Evolutionary conservation across 106 monocot genomes (phyloP).

Genomic region (Allium sativum): DNA sequence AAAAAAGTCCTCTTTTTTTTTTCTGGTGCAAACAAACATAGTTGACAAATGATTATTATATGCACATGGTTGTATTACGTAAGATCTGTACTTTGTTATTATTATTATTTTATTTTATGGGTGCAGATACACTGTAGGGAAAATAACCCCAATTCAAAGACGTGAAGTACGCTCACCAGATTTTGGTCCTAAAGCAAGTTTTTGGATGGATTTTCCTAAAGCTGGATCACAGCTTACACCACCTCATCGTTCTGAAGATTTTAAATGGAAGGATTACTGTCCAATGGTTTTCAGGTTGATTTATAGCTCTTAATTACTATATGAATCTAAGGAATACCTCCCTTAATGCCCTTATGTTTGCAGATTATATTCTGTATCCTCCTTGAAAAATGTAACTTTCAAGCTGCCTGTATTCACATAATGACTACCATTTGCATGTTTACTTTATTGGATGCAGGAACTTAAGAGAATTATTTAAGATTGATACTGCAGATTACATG

Average conservation of each 20-base stretch:
- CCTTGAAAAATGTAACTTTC: no score
- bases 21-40: no score
- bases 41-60: no score
- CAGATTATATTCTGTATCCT: no score
- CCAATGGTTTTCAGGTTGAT: constrained; percentile 90
- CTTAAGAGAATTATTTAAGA: constrained; percentile 87
- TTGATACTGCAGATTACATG: constrained; percentile 99
- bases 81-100: no score
- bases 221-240: constrained; percentile 79
- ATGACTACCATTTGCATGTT: background rate
- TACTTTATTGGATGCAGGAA: constrained; percentile 40
- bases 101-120: background rate
- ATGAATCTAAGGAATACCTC: no score
- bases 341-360: no score
- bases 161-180: constrained; percentile 83
- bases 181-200: constrained; percentile 86
- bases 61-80: no score
- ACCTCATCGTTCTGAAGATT: constrained; percentile 75
- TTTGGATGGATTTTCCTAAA: constrained; percentile 94
- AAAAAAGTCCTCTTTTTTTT: no score
- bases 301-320: no score
- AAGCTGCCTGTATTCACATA: no score
- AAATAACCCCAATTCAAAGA: constrained; percentile 90
- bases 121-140: constrained; percentile 88
- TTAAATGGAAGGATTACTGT: constrained; percentile 99